Conservation (phyloP, 2,329 filamentous ascomycete species). For the Ophiostoma sp. region DNA sequence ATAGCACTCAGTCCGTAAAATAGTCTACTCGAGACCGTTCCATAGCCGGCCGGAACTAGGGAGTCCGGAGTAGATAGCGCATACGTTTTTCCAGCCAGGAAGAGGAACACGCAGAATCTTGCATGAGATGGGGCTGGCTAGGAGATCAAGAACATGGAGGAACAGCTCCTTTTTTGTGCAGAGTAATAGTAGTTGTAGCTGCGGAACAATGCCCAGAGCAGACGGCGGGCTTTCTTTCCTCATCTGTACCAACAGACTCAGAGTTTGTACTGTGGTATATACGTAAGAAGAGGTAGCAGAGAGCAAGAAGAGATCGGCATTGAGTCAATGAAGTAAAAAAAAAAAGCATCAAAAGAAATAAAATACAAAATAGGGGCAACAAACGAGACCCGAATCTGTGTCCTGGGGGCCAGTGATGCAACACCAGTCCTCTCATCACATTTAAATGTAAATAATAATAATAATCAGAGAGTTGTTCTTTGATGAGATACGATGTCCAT, state of each 20-base stretch:
- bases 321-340: no score
- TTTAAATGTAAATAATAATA: neutral
- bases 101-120: neutral
- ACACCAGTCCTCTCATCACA: neutral
- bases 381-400: slow-evolving; percentile 6
- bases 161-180: neutral
- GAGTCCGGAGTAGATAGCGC: neutral
- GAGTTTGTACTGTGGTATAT: no score
- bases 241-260: neutral
- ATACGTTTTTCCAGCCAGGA: neutral
- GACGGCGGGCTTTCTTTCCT: slow-evolving; percentile 14
- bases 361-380: neutral
- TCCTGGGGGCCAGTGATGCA: neutral
- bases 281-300: neutral
- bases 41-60: neutral
- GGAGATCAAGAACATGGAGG: neutral
- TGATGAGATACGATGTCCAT: neutral
- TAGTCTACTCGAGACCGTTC: slow-evolving; percentile 4
- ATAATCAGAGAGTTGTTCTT: neutral
- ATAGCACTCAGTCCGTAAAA: no score
- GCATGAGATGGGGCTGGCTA: neutral
- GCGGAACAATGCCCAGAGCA: neutral
- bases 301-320: neutral
- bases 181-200: neutral
- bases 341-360: neutral